phyloP scores from a whole-genome alignment of 768 basidiomycete species.

The Hypholoma fasciculare region DNA sequence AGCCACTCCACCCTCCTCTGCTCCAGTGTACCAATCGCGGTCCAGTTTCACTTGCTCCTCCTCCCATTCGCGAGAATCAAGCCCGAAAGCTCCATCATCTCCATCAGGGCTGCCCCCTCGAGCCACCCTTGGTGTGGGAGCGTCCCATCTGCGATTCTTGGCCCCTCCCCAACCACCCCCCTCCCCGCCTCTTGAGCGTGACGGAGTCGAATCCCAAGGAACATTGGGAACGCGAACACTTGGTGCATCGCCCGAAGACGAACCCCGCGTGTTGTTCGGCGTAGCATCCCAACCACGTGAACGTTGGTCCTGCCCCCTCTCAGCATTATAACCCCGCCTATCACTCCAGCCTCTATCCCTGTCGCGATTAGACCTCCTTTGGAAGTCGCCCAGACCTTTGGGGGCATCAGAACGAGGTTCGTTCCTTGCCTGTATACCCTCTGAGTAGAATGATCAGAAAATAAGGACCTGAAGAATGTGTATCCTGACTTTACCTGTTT shows the following conservation, averaged over 20 bases:
- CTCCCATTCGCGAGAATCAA: constrained; percentile 93
- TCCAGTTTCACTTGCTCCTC: constrained; percentile 93
- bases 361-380: constrained; percentile 86
- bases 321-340: constrained; percentile 30
- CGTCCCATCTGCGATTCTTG: constrained; percentile 69
- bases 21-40: constrained; percentile 94
- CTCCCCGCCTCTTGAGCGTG: constrained; percentile 52
- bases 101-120: constrained; percentile 71
- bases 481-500: constrained; percentile 47
- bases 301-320: constrained; percentile 25
- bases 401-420: constrained; percentile 58
- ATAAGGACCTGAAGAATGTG: not conserved
- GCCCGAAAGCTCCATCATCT: constrained; percentile 58
- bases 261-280: constrained; percentile 56
- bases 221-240: constrained; percentile 91
- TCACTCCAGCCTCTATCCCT: constrained; percentile 50
- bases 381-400: constrained; percentile 89
- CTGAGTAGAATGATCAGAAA: constrained; percentile 32
- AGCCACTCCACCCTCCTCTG: constrained; percentile 83
- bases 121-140: constrained; percentile 73
- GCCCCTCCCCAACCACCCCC: constrained; percentile 63
- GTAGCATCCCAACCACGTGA: constrained; percentile 55
- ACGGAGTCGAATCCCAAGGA: constrained; percentile 93
- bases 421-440: constrained; percentile 68
- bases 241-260: constrained; percentile 56